A percentile compares a stretch with the other conserved stretches of the same genome.
Conservation (phyloP, 208 protist genomes). For the Crithidia expoeki region DNA sequence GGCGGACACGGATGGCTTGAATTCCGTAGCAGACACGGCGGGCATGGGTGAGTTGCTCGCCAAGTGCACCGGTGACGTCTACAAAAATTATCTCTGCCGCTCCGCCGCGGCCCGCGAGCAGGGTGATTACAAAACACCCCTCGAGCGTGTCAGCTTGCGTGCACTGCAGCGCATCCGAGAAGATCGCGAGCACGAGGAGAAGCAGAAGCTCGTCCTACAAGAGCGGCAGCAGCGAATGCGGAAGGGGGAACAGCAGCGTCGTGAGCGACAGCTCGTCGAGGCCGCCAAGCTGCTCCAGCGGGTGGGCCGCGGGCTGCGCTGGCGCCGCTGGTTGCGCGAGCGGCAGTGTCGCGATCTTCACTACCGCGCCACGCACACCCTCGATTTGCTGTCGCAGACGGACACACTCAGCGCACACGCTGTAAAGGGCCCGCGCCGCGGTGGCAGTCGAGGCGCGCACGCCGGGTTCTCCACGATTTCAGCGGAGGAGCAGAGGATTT, state of each 20-base stretch:
- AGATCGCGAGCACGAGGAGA: conserved; percentile 37
- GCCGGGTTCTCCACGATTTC: neutral
- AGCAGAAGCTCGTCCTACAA: conserved; percentile 11
- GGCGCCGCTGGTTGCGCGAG: conserved; percentile 40
- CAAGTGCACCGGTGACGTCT: conserved; percentile 49
- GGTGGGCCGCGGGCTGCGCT: conserved; percentile 45
- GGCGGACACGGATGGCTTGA: neutral
- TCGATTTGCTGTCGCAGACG: conserved; percentile 26
- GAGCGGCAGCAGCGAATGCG: conserved; percentile 35
- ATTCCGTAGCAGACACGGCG: neutral
- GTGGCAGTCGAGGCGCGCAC: neutral
- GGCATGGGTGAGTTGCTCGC: conserved; percentile 29
- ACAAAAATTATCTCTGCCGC: conserved; percentile 29
- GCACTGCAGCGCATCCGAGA: conserved; percentile 36
- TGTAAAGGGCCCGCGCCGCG: neutral
- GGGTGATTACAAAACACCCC: conserved; percentile 51
- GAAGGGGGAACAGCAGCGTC: conserved; percentile 40
- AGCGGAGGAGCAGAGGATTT: conserved; percentile 21
- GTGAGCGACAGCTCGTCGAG: conserved; percentile 41
- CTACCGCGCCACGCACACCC: conserved; percentile 26
- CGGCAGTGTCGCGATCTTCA: conserved; percentile 20
- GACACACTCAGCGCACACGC: conserved; percentile 1
- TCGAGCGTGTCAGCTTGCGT: conserved; percentile 56
- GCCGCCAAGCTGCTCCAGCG: conserved; percentile 60
- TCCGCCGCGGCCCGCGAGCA: conserved; percentile 25